These are phyloP conservation scores for Eucalyptus guilfoylei DNA, from an alignment of 345 rosid genomes.

Conservation along the genomic window DNA sequence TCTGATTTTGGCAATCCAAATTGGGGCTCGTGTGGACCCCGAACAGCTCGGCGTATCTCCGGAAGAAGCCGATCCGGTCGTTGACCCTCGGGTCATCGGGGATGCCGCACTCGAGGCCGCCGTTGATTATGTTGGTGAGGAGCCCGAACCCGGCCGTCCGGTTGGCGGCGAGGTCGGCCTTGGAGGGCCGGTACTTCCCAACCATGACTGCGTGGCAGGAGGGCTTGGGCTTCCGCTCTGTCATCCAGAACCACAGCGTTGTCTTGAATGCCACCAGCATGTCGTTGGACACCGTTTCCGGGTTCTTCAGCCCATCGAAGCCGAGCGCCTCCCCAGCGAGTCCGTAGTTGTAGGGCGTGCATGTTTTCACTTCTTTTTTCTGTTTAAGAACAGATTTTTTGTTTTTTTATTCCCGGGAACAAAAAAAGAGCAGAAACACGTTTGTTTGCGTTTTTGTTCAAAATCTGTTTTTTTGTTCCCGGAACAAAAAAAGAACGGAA, in stretches of 20 bases:
- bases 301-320: conserved; percentile 61
- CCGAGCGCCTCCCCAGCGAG: conserved; percentile 73
- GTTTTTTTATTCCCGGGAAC: too few relatives aligned
- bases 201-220: conserved; percentile 83
- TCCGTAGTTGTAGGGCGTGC: conserved; percentile 82
- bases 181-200: conserved; percentile 35
- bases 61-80: conserved; percentile 59
- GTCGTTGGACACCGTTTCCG: conserved; percentile 53
- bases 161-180: conserved; percentile 46
- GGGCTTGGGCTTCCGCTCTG: conserved; percentile 52
- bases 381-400: too few relatives aligned
- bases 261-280: conserved; percentile 68
- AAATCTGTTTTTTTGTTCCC: too few relatives aligned
- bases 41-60: conserved; percentile 53
- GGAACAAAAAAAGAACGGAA: too few relatives aligned
- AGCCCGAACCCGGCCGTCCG: conserved; percentile 62
- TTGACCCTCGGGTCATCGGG: conserved; percentile 43
- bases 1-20: conserved; percentile 67
- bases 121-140: conserved; percentile 82
- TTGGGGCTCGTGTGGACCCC: conserved; percentile 44
- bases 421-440: too few relatives aligned
- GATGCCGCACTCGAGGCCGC: conserved; percentile 76
- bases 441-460: too few relatives aligned
- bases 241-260: conserved; percentile 94
- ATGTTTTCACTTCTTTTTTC: too few relatives aligned